Conservation (phyloP, 179 eudicot species). For the Nepenthes alata region DNA sequence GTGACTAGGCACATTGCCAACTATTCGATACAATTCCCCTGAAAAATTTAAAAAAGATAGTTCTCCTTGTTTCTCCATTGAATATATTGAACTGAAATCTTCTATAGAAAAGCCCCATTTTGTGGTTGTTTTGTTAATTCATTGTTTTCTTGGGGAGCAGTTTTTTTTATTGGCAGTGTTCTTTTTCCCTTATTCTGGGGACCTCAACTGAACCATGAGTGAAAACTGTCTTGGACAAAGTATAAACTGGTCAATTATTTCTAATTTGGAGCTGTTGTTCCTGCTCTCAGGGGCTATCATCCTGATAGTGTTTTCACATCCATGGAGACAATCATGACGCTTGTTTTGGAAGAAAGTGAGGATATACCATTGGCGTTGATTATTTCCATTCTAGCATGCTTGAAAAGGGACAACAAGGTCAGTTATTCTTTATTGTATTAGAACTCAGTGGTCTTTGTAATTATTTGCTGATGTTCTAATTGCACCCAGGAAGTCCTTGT, state of each 20-base stretch:
- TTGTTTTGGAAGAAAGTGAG: conserved; percentile 84
- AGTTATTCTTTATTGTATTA: background rate
- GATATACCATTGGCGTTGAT: conserved; percentile 54
- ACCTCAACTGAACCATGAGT: background rate
- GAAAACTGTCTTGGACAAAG: background rate
- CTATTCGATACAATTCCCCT: no score
- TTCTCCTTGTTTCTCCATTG: no score
- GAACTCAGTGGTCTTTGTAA: background rate
- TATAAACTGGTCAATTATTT: background rate
- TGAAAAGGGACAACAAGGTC: conserved; percentile 47
- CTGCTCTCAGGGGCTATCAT: conserved; percentile 46
- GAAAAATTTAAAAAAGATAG: no score
- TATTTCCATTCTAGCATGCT: conserved; percentile 29
- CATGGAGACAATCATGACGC: conserved; percentile 85
- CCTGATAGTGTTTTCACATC: conserved; percentile 39
- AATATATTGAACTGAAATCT: no score
- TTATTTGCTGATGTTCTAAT: conserved; percentile 4
- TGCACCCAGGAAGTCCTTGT: conserved; percentile 32
- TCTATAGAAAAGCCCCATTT: no score
- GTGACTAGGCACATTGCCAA: no score
- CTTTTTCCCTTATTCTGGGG: no score
- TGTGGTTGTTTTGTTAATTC: no score
- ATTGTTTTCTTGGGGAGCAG: no score
- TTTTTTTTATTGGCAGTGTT: no score
- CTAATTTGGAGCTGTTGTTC: background rate